Conservation (phyloP, 164 flowering plant genomes). For the Pachysandra terminalis region DNA sequence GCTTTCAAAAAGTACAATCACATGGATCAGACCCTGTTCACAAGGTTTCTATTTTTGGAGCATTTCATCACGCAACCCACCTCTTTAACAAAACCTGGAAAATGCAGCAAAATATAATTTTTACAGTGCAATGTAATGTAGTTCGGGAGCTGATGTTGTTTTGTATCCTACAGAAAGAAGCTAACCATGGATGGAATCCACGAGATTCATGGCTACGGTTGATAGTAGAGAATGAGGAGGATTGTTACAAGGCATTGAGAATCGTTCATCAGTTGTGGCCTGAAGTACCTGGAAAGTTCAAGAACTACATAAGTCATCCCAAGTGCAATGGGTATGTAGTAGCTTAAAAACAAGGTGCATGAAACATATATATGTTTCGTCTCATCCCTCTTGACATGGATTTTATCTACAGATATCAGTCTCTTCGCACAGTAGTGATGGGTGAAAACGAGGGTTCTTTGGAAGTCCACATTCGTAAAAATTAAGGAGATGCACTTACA, state of each 20-base stretch:
- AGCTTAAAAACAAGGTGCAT: too few species aligned
- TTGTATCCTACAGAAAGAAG: conserved; percentile 64
- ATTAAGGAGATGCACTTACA: conserved; percentile 90
- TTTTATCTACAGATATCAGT: conserved; percentile 60
- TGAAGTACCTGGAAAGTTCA: conserved; percentile 80
- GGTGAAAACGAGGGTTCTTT: conserved; percentile 76
- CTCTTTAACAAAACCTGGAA: too few species aligned
- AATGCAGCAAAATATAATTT: too few species aligned
- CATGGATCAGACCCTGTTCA: conserved; percentile 99
- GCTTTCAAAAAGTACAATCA: conserved; percentile 99
- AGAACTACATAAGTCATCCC: conserved; percentile 66
- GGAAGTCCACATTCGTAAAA: conserved; percentile 94
- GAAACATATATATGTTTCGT: too few species aligned
- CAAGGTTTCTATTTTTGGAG: too few species aligned
- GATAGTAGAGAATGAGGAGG: too few species aligned
- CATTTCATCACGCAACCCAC: too few species aligned
- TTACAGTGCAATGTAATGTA: background rate
- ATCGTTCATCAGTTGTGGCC: conserved; percentile 78
- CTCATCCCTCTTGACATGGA: conserved; percentile 7
- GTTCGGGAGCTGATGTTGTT: background rate
- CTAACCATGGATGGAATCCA: conserved; percentile 84
- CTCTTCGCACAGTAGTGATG: conserved; percentile 86
- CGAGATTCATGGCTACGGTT: conserved; percentile 82
- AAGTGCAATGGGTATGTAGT: conserved; percentile 89
- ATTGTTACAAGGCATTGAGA: conserved; percentile 68